Evolutionary conservation across 2,329 filamentous ascomycete genomes (phyloP).

Genomic region (Alternaria incomplexa): DNA sequence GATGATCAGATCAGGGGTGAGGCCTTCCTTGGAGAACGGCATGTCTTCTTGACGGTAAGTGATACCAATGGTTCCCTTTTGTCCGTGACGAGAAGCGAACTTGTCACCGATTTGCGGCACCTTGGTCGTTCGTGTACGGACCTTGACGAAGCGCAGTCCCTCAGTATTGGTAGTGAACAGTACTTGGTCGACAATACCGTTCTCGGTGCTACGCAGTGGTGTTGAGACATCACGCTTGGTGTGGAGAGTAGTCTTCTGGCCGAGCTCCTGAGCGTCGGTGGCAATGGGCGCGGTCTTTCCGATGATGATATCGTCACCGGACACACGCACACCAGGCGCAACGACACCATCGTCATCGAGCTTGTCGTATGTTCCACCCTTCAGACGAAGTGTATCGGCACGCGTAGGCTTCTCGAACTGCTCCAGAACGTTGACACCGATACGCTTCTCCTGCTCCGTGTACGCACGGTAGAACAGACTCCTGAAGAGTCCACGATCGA

Average conservation of each 20-base stretch:
- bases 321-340: constrained; percentile 90
- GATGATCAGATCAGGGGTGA: constrained; percentile 95
- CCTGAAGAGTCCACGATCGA: constrained; percentile 95
- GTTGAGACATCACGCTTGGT: constrained; percentile 96
- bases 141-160: constrained; percentile 94
- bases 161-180: constrained; percentile 94
- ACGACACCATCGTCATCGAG: constrained; percentile 96
- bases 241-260: constrained; percentile 87
- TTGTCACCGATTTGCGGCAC: constrained; percentile 99
- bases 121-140: constrained; percentile 96
- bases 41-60: constrained; percentile 98
- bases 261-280: constrained; percentile 89
- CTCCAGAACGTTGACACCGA: constrained; percentile 91
- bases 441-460: constrained; percentile 94
- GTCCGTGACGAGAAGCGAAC: constrained; percentile 97
- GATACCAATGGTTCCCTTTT: constrained; percentile 99
- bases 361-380: constrained; percentile 96
- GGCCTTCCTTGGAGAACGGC: constrained; percentile 92
- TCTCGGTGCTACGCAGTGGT: constrained; percentile 91
- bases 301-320: constrained; percentile 98
- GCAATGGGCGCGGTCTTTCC: constrained; percentile 97
- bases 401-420: constrained; percentile 94
- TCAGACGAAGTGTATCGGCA: constrained; percentile 85
- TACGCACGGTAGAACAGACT: constrained; percentile 98
- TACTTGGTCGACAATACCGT: constrained; percentile 93